Base-by-base conservation (phyloP, 1,139 yeast genomes). In the Candida frijolesensis region DNA sequence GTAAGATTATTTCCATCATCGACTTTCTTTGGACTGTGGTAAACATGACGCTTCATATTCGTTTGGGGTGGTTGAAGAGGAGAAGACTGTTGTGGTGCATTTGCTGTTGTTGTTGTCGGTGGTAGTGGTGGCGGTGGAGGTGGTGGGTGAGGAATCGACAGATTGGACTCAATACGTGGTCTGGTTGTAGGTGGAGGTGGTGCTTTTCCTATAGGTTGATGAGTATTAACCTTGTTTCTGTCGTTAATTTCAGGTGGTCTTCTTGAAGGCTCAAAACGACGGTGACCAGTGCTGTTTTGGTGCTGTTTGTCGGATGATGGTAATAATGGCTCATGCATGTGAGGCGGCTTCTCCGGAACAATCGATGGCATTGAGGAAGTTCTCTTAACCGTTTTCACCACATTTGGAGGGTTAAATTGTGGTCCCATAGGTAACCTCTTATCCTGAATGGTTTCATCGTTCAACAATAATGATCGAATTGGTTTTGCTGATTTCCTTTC, bases 251-350 rank as follows among this genome's bases (percentile, higher is more conserved):
- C 33, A 11, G 41, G 44, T 39, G 48, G 44, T 39, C 25, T 35
- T 35, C 42, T 25, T 35, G 46, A 25, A n/a, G 46, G 46, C 30
- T 44, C 46, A 44, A 37, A 44, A 14, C 46, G 38, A 15, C 33
- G 30, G 14, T 43, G 41, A 6, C 14, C 25, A 40, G 19, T 38
- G 22, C 32, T 39, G 37, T 15, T 22, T 29, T 40, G 43, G 11
- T 27, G 34, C 27, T 40, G 37, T 16, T 46, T 46, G 7, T 33
- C 44, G 1, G 49, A 38, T 2, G 53, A 40, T 44, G 40, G 25
- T 12, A 45, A 22, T 16, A 11, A n/a, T 12, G 38, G 4, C 25
- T 43, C 41, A 8, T 41, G 30, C 14, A 43, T 12, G 7, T 4
- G 27, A 7, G 22, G 25, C 30, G 51, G 22, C 29, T 45, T 42